These are phyloP conservation scores for Ceratocystis harringtonii DNA, from an alignment of 2,329 filamentous ascomycete genomes.

Conservation along the genomic window DNA sequence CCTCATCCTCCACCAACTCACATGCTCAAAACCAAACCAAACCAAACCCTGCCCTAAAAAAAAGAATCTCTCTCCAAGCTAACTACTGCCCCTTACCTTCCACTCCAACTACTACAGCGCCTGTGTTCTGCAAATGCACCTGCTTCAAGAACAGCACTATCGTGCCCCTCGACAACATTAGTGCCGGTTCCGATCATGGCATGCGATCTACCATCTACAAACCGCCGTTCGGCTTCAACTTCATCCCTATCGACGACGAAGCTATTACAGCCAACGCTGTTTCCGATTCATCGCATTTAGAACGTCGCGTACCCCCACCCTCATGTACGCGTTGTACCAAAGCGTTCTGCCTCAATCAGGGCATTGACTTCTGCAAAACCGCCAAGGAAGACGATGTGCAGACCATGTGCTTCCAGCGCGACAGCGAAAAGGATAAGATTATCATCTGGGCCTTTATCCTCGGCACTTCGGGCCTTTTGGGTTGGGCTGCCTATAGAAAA, in stretches of 20 bases:
- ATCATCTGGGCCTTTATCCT: slow-evolving; percentile 51
- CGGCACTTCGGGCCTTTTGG: slow-evolving; percentile 42
- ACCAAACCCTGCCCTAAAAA: slow-evolving; percentile 20
- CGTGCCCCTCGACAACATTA: slow-evolving; percentile 36
- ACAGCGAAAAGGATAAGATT: slow-evolving; percentile 50
- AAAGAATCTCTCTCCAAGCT: neutral
- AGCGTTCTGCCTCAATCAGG: slow-evolving; percentile 45
- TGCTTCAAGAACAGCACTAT: slow-evolving; percentile 57
- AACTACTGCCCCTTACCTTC: neutral
- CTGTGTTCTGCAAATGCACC: slow-evolving; percentile 55
- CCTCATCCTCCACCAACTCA: neutral
- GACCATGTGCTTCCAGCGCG: slow-evolving; percentile 50
- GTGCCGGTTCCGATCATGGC: slow-evolving; percentile 20
- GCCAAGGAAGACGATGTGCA: slow-evolving; percentile 47
- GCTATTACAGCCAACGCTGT: slow-evolving; percentile 3
- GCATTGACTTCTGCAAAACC: slow-evolving; percentile 47
- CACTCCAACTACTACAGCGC: slow-evolving; percentile 28
- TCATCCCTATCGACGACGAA: slow-evolving; percentile 15
- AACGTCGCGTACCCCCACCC: slow-evolving; percentile 25
- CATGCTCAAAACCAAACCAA: neutral
- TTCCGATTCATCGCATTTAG: slow-evolving; percentile 5
- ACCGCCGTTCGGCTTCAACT: slow-evolving; percentile 19
- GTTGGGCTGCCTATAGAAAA: slow-evolving; percentile 37
- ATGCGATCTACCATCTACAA: slow-evolving; percentile 18
- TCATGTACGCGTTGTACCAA: slow-evolving; percentile 48